Evolutionary conservation across 495 filamentous ascomycete genomes (phyloP).

Genomic region (Talaromyces wortmannii): DNA sequence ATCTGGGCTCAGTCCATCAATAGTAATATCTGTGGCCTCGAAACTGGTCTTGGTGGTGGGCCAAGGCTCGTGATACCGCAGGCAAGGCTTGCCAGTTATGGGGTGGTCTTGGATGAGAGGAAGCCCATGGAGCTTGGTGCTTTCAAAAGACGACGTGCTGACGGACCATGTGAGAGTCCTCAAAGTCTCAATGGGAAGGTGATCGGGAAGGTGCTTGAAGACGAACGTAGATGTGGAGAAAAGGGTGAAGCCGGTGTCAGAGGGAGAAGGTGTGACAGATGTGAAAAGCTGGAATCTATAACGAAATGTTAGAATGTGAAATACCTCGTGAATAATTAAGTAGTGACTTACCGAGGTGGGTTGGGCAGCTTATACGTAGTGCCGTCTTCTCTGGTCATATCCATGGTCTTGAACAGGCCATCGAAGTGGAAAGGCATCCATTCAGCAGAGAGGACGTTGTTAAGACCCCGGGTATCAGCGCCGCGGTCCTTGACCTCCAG

Average conservation of each 20-base stretch:
- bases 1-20: conserved; percentile 15
- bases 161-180: no score
- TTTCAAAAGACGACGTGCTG: no score
- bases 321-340: neutral
- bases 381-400: conserved; percentile 13
- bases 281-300: conserved; percentile 47
- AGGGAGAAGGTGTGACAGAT: conserved; percentile 36
- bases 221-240: conserved; percentile 14
- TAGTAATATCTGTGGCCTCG: conserved; percentile 33
- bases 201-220: no score
- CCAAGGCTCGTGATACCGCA: conserved; percentile 53
- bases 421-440: conserved; percentile 52
- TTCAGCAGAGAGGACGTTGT: conserved; percentile 44
- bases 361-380: neutral
- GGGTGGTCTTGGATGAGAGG: conserved; percentile 21
- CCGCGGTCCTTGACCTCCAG: conserved; percentile 29
- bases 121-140: no score
- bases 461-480: conserved; percentile 18
- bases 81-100: conserved; percentile 28
- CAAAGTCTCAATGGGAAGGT: no score
- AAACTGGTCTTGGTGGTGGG: conserved; percentile 39
- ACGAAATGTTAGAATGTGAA: neutral
- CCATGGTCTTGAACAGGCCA: conserved; percentile 44
- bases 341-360: no score
- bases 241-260: conserved; percentile 42